Evolutionary conservation across 192 early-diverging fungal genomes (phyloP), one percentile per base, ranked within the genome.

Genomic region (Backusella luteola): DNA sequence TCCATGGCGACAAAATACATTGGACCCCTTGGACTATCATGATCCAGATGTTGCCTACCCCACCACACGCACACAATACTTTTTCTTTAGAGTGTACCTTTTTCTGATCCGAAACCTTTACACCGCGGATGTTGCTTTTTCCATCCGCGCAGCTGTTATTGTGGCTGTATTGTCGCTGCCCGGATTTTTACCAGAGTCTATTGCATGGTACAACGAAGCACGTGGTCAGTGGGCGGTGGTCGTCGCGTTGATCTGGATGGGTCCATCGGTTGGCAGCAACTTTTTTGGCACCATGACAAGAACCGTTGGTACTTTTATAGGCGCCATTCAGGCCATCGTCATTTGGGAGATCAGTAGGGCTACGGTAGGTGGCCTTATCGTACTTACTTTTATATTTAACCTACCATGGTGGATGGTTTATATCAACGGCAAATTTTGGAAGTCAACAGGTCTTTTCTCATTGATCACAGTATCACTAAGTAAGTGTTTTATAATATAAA

Each of bases 171-270:
- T 84, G 19, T 44, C 68, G 29, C 42, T 84, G 19, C 83, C 83
- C 32, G 79, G 70, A 26, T 84, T 84, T 46, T 44, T 84, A 11
- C 73, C 74, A 29, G 26, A 12, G 8, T 76, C 83, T n/a, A 39
- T 59, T 46, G 17, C 14, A 21, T 81, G 76, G 80, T 84, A 81
- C 66, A 69, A 59, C 7, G 52, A 21, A 52, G 69, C 69, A 44
- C 44, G 69, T 34, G 83, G 83, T 6, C 77, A 84, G 70, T 84
- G 83, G 83, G 76, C 83, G 9, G 71, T 73, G 7, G 67, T 84
- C 6, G 80, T 76, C 14, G 83, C 80, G 0, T 49, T 84, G 19
- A 69, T 81, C 39, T 81, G 80, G 71, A 81, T 84, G 71, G 73
- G 80, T 32, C 83, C 83, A 9, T 76, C 77, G 12, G 73, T 78